phyloP scores from a whole-genome alignment of 805 yeast species.

The Pichia deserticola region DNA sequence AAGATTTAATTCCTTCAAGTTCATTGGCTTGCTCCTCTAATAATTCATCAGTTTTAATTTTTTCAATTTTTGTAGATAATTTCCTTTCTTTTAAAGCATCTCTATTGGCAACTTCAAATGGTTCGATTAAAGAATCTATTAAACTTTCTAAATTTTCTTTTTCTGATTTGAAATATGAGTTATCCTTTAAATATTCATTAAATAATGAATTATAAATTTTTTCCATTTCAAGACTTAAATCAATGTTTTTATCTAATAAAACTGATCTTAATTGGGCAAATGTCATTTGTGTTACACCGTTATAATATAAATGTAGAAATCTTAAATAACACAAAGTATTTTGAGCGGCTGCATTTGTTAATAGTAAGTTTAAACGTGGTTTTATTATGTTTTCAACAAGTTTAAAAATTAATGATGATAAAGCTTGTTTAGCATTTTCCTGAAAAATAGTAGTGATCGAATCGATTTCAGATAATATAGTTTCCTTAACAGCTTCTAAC shows the following conservation, averaged over 20 bases:
- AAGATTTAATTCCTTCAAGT: not conserved
- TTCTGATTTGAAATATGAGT: constrained; percentile 63
- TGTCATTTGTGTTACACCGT: constrained; percentile 46
- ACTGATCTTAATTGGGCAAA: constrained; percentile 57
- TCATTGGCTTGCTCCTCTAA: constrained; percentile 3
- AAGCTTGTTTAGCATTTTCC: constrained; percentile 50
- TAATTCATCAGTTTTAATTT: constrained; percentile 16
- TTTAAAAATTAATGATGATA: constrained; percentile 65
- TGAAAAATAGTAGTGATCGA: constrained; percentile 64
- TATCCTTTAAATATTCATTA: constrained; percentile 57
- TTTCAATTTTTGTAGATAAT: constrained; percentile 23
- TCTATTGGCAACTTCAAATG: constrained; percentile 36
- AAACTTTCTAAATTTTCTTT: constrained; percentile 56
- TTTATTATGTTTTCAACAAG: constrained; percentile 67
- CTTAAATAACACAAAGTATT: constrained; percentile 71
- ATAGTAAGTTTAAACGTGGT: constrained; percentile 46
- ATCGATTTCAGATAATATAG: constrained; percentile 65
- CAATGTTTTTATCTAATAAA: constrained; percentile 40
- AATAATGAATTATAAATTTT: constrained; percentile 70
- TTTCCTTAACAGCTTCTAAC: constrained; percentile 48
- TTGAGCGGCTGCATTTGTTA: constrained; percentile 55
- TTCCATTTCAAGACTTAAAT: constrained; percentile 49
- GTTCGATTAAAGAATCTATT: constrained; percentile 37
- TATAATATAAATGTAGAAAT: constrained; percentile 59
- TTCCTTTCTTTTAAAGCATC: constrained; percentile 30